Percentiles rank a stretch among this genome's conserved stretches.
Conservation (phyloP, 78 protist genomes). For the Paratrimastix pyriformis region DNA sequence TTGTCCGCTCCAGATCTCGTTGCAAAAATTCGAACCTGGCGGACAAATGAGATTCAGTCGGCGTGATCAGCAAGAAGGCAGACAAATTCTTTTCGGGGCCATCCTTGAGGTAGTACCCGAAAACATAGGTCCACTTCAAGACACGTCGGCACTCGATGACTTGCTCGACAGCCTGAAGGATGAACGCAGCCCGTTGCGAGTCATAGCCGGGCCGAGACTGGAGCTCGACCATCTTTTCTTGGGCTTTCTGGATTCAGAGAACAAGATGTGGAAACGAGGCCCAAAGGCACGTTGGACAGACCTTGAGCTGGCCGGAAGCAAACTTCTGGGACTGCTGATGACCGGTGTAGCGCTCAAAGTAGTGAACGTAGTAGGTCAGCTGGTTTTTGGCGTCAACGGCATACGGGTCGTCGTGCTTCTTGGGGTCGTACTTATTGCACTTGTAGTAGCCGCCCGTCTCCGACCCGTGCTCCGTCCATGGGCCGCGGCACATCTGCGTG, state of each 20-base stretch:
- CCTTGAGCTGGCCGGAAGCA: not conserved
- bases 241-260: too few relatives aligned
- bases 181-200: not conserved
- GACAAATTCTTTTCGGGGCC: not conserved
- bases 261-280: too few relatives aligned
- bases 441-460: constrained; percentile 4
- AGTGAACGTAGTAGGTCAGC: constrained; percentile 5
- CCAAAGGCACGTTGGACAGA: too few relatives aligned
- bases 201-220: not conserved
- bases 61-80: not conserved
- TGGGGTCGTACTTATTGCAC: constrained; percentile 5
- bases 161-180: not conserved
- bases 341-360: not conserved
- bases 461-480: too few relatives aligned
- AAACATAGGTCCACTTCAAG: not conserved
- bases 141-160: not conserved
- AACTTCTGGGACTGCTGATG: not conserved
- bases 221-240: not conserved
- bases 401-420: too few relatives aligned
- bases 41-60: not conserved
- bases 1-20: not conserved
- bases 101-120: not conserved
- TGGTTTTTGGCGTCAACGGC: not conserved
- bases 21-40: not conserved
- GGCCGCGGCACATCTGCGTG: too few relatives aligned